Base-by-base conservation (phyloP, 805 yeast genomes). In the Saccharomycopsis babjevae region DNA sequence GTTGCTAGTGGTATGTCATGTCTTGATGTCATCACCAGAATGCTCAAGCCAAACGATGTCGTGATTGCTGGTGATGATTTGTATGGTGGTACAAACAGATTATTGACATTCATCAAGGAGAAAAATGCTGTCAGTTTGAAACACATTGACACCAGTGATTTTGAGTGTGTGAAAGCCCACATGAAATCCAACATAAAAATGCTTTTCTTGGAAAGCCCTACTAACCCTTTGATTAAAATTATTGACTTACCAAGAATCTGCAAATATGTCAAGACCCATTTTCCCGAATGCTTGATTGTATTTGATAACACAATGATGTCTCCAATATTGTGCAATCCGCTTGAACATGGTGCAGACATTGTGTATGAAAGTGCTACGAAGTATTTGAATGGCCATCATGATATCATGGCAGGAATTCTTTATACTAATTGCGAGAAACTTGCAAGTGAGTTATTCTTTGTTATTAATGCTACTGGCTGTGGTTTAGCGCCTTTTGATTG, bases 241-340 rank as follows among this genome's bases (percentile, higher is more conserved):
- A 84, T 89, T 62, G 96, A 93, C 71, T 82, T 92, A 59, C 83
- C 82, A 63, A 75, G 82, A 39, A 84, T 91, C 62, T 75, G 91
- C 18, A 75, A 76, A 43, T 77, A 81, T 64, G 91, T 92, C 54
- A 94, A 89, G 70, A 71, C 74, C 52, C 77, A 79, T 50, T 86
- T 79, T 69, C 90, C 96, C 18, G 79, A 84, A 43, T 79, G 87
- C 59, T 71, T 86, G 57, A 84, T 89, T 50, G 96, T 89, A 15
- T 92, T 92, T 64, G 97, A 92, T 74, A 92, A 93, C 77, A 93
- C 97, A 62, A 92, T 92, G 98, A 87, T 92, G 96, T 85, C 96
- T 34, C 97, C 97, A 13, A 73, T 92, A 64, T 78, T 86, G 68
- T 84, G 89, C 84, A 79, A 86, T 28, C 97, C 98, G 4, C 77